Percentiles rank a stretch among this genome's conserved stretches.
Conservation (phyloP, 495 filamentous ascomycete species). For the Penicillium paradoxum region DNA sequence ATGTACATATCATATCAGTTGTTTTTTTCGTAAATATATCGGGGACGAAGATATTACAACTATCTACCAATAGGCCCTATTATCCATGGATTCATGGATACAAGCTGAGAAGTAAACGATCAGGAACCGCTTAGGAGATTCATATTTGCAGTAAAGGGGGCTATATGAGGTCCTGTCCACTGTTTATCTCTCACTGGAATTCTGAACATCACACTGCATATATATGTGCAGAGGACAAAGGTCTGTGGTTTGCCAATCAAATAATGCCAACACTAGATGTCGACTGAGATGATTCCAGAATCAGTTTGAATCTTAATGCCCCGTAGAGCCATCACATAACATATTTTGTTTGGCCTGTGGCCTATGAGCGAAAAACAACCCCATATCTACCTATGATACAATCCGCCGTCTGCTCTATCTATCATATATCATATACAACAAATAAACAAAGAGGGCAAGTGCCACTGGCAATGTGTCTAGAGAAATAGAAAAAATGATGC, state of each 20-base stretch:
- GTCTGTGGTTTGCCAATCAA: neutral
- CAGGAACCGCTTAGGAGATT: too few relatives aligned
- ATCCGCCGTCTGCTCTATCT: neutral
- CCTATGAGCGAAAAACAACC: too few relatives aligned
- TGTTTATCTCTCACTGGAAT: too few relatives aligned
- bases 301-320: neutral
- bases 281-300: neutral
- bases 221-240: neutral
- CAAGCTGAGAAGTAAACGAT: too few relatives aligned
- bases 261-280: neutral
- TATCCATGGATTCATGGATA: too few relatives aligned
- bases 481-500: neutral
- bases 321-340: neutral
- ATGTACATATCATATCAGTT: too few relatives aligned
- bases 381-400: neutral
- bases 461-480: slow-evolving; percentile 3
- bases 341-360: neutral
- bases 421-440: slow-evolving; percentile 5
- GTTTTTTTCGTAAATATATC: too few relatives aligned
- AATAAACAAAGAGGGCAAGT: neutral
- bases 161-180: too few relatives aligned
- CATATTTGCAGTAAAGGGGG: too few relatives aligned
- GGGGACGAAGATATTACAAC: too few relatives aligned
- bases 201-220: neutral
- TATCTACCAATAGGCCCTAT: too few relatives aligned